These are phyloP conservation scores for Emiliania huxleyi DNA, from an alignment of 78 protist genomes.

Conservation along the genomic window DNA sequence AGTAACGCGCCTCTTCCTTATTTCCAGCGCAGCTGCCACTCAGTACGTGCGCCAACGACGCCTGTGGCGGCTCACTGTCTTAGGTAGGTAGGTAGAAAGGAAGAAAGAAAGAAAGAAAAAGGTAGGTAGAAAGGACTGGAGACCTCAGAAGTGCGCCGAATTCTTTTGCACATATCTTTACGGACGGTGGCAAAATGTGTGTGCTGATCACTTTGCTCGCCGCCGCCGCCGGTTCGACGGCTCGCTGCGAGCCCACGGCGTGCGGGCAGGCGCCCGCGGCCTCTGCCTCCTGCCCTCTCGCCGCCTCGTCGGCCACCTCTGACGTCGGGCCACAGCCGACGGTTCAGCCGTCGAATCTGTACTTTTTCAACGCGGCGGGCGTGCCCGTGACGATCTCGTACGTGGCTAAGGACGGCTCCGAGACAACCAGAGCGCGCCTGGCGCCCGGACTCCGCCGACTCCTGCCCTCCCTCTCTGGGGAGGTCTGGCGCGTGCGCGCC, in stretches of 20 bases:
- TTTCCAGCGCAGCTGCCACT: no score
- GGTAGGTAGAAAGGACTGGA: no score
- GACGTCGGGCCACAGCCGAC: neutral
- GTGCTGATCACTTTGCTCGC: neutral
- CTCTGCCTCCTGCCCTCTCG: neutral
- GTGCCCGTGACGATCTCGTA: neutral
- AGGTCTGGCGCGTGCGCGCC: slow-evolving; percentile 6
- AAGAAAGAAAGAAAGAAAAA: no score
- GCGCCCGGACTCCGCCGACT: neutral
- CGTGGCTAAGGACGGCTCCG: neutral
- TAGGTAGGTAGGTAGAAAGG: no score
- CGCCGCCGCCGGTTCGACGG: neutral
- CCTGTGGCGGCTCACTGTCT: no score
- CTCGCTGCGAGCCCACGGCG: neutral
- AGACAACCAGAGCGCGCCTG: neutral
- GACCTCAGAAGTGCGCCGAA: no score
- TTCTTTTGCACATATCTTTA: neutral
- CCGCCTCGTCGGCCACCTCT: neutral
- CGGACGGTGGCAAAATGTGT: neutral
- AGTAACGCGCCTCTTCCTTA: no score
- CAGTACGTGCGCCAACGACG: no score
- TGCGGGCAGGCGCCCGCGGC: neutral
- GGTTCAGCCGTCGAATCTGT: neutral
- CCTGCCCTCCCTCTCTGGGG: neutral
- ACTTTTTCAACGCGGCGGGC: neutral